Evolutionary conservation across 2,329 filamentous ascomycete species (phyloP).

Genomic region (Aureobasidium sp.): DNA sequence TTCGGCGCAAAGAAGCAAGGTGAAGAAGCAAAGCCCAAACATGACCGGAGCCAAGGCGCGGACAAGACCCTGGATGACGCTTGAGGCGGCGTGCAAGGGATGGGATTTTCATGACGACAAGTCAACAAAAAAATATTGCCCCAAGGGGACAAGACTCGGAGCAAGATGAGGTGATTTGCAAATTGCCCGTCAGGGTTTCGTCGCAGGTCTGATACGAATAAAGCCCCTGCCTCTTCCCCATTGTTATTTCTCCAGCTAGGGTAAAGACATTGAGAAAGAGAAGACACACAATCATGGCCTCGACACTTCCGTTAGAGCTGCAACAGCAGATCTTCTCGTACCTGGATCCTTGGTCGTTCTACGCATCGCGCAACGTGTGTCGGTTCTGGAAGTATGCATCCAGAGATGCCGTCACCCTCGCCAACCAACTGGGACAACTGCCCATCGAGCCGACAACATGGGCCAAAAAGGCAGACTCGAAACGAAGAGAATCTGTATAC

Average conservation of each 20-base stretch:
- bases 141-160: background rate
- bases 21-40: background rate
- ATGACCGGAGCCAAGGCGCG: background rate
- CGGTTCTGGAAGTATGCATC: constrained; percentile 27
- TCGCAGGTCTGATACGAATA: background rate
- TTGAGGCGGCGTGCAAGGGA: background rate
- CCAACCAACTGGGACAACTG: constrained; percentile 23
- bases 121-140: constrained; percentile 9
- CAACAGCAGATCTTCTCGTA: constrained; percentile 27
- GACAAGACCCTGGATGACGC: constrained; percentile 1
- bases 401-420: constrained; percentile 22
- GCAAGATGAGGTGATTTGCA: constrained; percentile 4
- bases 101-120: constrained; percentile 8
- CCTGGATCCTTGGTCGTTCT: constrained; percentile 26
- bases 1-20: background rate
- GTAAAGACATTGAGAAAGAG: background rate
- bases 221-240: background rate
- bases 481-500: constrained; percentile 21
- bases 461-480: constrained; percentile 16
- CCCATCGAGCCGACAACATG: constrained; percentile 22
- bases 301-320: constrained; percentile 24
- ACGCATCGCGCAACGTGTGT: constrained; percentile 24
- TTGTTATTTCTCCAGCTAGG: background rate
- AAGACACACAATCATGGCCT: constrained; percentile 3
- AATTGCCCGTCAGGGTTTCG: background rate